Evolutionary conservation across 2,329 filamentous ascomycete species (phyloP), one percentile per base, ranked within the genome.

Genomic region (Colletotrichum paranaense): DNA sequence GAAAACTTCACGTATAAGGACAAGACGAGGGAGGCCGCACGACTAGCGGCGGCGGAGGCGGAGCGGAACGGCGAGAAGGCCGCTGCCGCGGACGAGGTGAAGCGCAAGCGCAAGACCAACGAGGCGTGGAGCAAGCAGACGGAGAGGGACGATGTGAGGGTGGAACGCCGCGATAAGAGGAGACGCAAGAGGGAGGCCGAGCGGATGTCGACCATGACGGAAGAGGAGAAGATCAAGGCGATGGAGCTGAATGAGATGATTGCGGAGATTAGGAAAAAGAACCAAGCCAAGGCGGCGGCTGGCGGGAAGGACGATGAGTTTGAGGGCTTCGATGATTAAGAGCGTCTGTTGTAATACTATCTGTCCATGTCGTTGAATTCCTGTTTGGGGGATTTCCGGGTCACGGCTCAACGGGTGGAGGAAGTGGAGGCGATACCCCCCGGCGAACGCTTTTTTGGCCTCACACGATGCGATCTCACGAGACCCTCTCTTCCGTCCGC

Each of bases 91-190:
- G 77, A 84, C 68, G 85, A 86, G 75, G 82, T 82, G 57, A 84
- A 86, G 80, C 85, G 88, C 80, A 91, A 92, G 87, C 83, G 89
- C 77, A 88, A 90, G 81, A 86, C 90, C 81, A 88, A 92, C 78
- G 87, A 91, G 78, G 90, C 93, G 1, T 95, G 93, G 93, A 95
- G 93, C 81, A 88, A 87, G 70, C 93, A 94, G 80, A 85, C 88
- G 26, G 93, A 93, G 75, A 86, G 88, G 77, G 92, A 92, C 78
- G 92, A 92, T 28, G 84, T 89, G 72, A 90, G 92, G 64, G 85
- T 87, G 62, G 87, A 87, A 76, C 87, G 91, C 72, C 86, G 91
- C 67, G 92, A 94, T 76, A 92, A 91, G 85, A 90, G 90, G 79
- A 87, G 87, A 74, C 87, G 89, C 77, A 90, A 88, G 80, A 87